Conservation (phyloP, 257 asterid species). For the Paulownia fortunei region DNA sequence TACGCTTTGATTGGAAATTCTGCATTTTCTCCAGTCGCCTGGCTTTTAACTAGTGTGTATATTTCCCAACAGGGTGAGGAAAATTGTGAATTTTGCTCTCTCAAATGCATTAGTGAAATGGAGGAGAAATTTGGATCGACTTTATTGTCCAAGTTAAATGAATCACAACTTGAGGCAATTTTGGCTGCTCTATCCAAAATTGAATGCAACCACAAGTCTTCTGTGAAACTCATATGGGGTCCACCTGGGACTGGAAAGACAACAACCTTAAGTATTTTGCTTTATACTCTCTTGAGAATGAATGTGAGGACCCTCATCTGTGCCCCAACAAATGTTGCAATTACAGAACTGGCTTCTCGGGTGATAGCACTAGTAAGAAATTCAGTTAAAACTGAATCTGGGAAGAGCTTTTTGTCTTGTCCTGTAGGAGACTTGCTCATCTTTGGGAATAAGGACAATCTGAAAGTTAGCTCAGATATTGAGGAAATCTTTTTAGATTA, state of each 20-base stretch:
- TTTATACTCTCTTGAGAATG: conserved; percentile 46
- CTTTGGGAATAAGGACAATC: conserved; percentile 48
- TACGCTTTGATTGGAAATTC: background rate
- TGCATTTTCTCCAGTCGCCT: background rate
- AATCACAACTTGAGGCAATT: conserved; percentile 52
- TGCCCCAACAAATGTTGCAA: conserved; percentile 72
- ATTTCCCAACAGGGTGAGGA: conserved; percentile 32
- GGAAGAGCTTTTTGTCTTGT: background rate
- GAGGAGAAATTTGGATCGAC: conserved; percentile 21
- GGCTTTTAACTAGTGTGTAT: background rate
- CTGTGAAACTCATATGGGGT: conserved; percentile 59
- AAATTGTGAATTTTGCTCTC: conserved; percentile 36
- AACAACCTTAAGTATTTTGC: conserved; percentile 43
- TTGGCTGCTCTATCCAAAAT: conserved; percentile 32
- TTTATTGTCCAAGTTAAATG: conserved; percentile 40
- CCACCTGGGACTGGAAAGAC: conserved; percentile 82
- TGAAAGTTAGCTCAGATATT: conserved; percentile 41
- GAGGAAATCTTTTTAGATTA: conserved; percentile 47
- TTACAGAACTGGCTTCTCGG: conserved; percentile 51
- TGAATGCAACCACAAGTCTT: conserved; percentile 34
- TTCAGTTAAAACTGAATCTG: conserved; percentile 20
- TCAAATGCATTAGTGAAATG: background rate
- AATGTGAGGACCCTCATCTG: conserved; percentile 54
- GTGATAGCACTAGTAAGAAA: conserved; percentile 39
- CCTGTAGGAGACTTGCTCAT: conserved; percentile 51